Evolutionary conservation across 192 early-diverging fungal genomes (phyloP).

Genomic region (Coemansia sp.): DNA sequence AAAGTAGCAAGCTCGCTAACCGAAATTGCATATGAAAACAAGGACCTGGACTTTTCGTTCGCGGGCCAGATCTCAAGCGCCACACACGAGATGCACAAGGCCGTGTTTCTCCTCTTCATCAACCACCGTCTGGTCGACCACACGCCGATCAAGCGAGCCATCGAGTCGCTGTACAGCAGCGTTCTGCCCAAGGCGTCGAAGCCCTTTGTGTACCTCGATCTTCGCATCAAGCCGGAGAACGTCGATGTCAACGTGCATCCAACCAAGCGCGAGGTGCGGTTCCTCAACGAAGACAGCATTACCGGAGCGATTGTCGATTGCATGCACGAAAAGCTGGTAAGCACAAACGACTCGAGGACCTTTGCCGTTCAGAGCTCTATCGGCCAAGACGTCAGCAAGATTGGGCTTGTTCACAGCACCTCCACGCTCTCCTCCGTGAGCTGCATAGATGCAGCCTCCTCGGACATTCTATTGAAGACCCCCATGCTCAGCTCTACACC

Average conservation of each 20-base stretch:
- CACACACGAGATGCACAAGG: constrained; percentile 82
- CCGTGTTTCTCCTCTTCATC: constrained; percentile 88
- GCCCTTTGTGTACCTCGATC: constrained; percentile 84
- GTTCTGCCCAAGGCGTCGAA: constrained; percentile 83
- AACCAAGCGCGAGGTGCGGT: constrained; percentile 91
- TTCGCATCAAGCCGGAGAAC: constrained; percentile 82
- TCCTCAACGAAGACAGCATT: constrained; percentile 87
- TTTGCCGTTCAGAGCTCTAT: constrained; percentile 62
- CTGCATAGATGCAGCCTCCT: not conserved
- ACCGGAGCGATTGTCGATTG: constrained; percentile 64
- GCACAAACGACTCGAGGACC: constrained; percentile 67
- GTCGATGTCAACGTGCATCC: constrained; percentile 99
- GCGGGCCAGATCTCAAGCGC: constrained; percentile 87
- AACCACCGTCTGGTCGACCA: constrained; percentile 82
- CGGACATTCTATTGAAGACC: not conserved
- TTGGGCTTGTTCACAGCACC: not conserved
- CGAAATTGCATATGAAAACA: constrained; percentile 54
- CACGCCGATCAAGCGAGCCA: constrained; percentile 68
- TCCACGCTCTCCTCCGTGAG: constrained; percentile 7
- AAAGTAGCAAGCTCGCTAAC: constrained; percentile 76
- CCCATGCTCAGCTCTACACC: constrained; percentile 2
- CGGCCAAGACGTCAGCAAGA: constrained; percentile 2
- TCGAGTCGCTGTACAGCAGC: constrained; percentile 77
- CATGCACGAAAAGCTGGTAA: constrained; percentile 65
- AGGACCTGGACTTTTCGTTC: constrained; percentile 56